A percentile compares a stretch with the other conserved stretches of the same genome.
Evolutionary conservation across 495 filamentous ascomycete species (phyloP).

Genomic region (Pyrenopolyporus hunteri): DNA sequence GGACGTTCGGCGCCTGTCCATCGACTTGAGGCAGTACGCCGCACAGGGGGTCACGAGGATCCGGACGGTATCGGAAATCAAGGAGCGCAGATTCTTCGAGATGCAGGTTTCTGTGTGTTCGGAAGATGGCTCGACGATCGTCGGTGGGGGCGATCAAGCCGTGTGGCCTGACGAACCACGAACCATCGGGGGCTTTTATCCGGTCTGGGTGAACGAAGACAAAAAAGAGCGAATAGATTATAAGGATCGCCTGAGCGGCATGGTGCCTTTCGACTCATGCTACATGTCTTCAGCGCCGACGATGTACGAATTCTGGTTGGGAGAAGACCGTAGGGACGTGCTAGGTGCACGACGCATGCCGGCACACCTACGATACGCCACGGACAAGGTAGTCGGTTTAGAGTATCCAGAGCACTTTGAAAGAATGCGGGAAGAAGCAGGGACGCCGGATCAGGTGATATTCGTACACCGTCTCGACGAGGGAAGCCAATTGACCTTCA

Average conservation of each 20-base stretch:
- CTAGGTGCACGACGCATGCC: constrained; percentile 52
- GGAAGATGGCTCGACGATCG: constrained; percentile 22
- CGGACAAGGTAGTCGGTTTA: constrained; percentile 1
- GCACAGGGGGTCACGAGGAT: constrained; percentile 44
- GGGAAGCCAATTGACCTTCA: not conserved
- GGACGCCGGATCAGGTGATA: constrained; percentile 39
- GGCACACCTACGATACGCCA: constrained; percentile 41
- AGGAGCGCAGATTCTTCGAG: constrained; percentile 46
- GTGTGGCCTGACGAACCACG: constrained; percentile 34
- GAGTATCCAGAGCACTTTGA: constrained; percentile 17
- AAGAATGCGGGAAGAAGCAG: constrained; percentile 9
- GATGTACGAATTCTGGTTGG: constrained; percentile 46
- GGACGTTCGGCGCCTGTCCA: constrained; percentile 46
- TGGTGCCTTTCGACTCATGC: constrained; percentile 50
- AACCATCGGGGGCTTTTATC: constrained; percentile 32
- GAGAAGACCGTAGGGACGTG: constrained; percentile 52
- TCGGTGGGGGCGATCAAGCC: constrained; percentile 28
- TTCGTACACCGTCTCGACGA: constrained; percentile 27
- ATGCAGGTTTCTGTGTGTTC: constrained; percentile 46
- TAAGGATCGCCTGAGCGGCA: constrained; percentile 47
- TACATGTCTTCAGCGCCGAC: constrained; percentile 52
- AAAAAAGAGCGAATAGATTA: not conserved
- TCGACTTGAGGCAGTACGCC: constrained; percentile 46
- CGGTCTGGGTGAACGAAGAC: constrained; percentile 21
- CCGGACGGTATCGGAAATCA: constrained; percentile 27